A percentile compares a stretch with the other conserved stretches of the same genome.
Evolutionary conservation across 2,329 filamentous ascomycete genomes (phyloP).

Genomic region (Cladosporium oxysporum): DNA sequence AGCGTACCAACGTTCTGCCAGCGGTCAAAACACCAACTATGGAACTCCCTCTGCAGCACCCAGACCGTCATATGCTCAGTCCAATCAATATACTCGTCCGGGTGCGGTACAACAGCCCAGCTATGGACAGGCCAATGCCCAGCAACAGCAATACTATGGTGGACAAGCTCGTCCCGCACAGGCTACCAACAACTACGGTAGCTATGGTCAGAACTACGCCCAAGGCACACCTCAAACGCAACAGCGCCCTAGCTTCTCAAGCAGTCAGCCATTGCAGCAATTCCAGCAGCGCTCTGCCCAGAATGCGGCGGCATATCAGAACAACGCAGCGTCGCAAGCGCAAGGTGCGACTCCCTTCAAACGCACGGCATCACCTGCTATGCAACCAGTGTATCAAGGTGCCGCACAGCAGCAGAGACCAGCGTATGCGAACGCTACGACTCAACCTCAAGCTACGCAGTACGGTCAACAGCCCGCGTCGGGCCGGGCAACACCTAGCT

Average conservation of each 20-base stretch:
- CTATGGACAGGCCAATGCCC: constrained; percentile 30
- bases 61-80: constrained; percentile 26
- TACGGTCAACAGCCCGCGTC: constrained; percentile 30
- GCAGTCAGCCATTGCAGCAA: constrained; percentile 28
- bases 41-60: constrained; percentile 30
- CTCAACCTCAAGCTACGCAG: constrained; percentile 21
- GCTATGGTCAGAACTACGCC: constrained; percentile 27
- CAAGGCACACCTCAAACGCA: constrained; percentile 29
- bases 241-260: constrained; percentile 26
- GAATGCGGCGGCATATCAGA: constrained; percentile 31
- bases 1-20: constrained; percentile 33
- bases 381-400: constrained; percentile 20
- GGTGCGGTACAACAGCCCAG: constrained; percentile 24
- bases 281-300: constrained; percentile 30
- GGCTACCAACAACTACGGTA: constrained; percentile 23
- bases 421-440: constrained; percentile 18
- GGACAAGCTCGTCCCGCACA: constrained; percentile 23
- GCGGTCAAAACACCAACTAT: constrained; percentile 30
- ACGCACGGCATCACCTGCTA: constrained; percentile 33
- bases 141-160: constrained; percentile 30
- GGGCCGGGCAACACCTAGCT: constrained; percentile 33
- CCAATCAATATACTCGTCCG: constrained; percentile 34
- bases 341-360: constrained; percentile 23
- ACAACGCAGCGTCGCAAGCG: constrained; percentile 25
- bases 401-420: constrained; percentile 13